Conservation (phyloP, 108 stramenopile genomes). For the Cyclostephanos invisitatus region DNA sequence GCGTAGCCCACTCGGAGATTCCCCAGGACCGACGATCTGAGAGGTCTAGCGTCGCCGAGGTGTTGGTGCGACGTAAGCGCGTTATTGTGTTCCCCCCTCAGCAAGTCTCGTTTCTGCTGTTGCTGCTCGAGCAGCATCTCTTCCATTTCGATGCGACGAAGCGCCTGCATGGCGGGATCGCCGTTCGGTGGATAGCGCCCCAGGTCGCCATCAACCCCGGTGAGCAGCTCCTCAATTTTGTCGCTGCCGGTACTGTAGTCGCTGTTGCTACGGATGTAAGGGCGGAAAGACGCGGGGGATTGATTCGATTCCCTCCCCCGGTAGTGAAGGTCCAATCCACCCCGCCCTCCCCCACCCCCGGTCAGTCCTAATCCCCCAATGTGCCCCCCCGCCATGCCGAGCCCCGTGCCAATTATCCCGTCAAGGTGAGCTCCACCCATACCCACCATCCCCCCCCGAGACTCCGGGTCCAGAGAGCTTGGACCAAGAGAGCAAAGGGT, state of each 20-base stretch:
- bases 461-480: neutral
- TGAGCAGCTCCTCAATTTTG: neutral
- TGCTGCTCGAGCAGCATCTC: neutral
- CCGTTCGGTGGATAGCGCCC: too few species aligned
- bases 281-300: neutral
- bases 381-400: neutral
- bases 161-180: neutral
- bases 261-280: neutral
- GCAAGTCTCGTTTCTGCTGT: neutral
- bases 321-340: neutral
- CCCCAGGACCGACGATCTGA: neutral
- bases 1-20: neutral
- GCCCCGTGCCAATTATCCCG: neutral
- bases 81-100: too few species aligned
- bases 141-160: neutral
- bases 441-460: neutral
- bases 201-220: neutral
- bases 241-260: neutral
- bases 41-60: too few species aligned
- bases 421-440: neutral
- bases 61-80: too few species aligned
- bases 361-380: too few species aligned
- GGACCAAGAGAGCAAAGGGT: constrained; percentile 10
- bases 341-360: neutral
- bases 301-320: neutral